Evolutionary conservation across 148 eudicot genomes (phyloP).

Genomic region (Rhododendron simsii): DNA sequence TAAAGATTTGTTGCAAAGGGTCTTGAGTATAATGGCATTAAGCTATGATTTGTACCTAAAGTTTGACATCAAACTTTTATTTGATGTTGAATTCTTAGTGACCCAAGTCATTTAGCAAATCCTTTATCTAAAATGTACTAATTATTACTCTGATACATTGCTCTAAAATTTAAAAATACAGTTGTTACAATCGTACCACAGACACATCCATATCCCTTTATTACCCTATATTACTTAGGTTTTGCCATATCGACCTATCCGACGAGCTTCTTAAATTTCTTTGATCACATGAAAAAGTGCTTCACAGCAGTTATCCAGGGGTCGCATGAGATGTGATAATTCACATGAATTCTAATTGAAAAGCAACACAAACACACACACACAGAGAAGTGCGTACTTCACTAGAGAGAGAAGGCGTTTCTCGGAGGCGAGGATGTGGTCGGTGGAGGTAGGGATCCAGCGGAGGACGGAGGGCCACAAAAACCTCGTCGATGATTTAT

Average conservation of each 20-base stretch:
- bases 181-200: neutral
- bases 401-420: constrained; percentile 79
- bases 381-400: constrained; percentile 37
- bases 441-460: constrained; percentile 72
- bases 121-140: neutral
- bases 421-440: constrained; percentile 48
- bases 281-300: no score
- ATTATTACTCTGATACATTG: neutral
- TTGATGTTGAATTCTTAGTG: neutral
- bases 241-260: neutral
- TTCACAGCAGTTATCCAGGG: neutral
- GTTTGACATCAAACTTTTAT: neutral
- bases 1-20: neutral
- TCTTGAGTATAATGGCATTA: neutral
- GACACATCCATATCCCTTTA: neutral
- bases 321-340: neutral
- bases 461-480: constrained; percentile 61
- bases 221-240: neutral
- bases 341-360: neutral
- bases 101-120: neutral
- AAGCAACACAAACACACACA: neutral
- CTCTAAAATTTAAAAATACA: neutral
- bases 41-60: neutral
- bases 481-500: constrained; percentile 28
- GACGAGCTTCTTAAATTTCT: neutral